Evolutionary conservation across 2,329 filamentous ascomycete genomes (phyloP), one percentile per base, ranked within the genome.

Genomic region (Atkinsonella hypoxylon): DNA sequence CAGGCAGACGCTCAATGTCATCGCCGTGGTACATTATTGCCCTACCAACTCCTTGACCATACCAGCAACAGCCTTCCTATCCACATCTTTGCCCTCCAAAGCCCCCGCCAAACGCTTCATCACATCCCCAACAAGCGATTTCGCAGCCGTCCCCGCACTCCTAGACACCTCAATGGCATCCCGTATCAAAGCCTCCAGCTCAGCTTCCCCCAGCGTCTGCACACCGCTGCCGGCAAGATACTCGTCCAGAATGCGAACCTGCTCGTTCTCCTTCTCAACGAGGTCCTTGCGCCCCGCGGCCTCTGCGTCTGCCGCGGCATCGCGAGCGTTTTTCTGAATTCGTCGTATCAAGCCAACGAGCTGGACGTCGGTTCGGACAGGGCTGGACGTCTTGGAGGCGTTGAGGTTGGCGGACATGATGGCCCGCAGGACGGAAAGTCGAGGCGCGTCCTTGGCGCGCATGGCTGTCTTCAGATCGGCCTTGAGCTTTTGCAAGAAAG

Each of bases 341-440:
- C 82, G 84, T 55, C 79, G 76, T 51, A 93, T 74, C 46, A 90
- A 71, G 8, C 74, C 70, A 30, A 89, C 77, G 50, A 91, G 73
- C 60, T 85, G 79, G 55, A 77, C 74, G 64, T 91, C 85, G 20
- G 80, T 86, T 50, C 70, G 72, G 61, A 90, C 79, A n/a, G 87
- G 86, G 39, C 70, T 72, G 39, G 75, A 62, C 13, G 85, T 88
- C 68, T 90, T 90, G 63, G 81, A 83, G 34, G 84, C 82, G 66
- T 89, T 90, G 58, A 83, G 81, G 54, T 85, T 81, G 55, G 84
- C 78, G 32, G 84, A 74, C 56, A 90, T 75, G 54, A 90, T 70
- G 40, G 75, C 66, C 57, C 87, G 83, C 46, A 91, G 75, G 38
- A 87, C 85, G 39, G 77, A 70, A 26, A 90, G 78, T 2, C 83